Conservation (phyloP, 495 filamentous ascomycete species). For the Wilcoxina mikolae region DNA sequence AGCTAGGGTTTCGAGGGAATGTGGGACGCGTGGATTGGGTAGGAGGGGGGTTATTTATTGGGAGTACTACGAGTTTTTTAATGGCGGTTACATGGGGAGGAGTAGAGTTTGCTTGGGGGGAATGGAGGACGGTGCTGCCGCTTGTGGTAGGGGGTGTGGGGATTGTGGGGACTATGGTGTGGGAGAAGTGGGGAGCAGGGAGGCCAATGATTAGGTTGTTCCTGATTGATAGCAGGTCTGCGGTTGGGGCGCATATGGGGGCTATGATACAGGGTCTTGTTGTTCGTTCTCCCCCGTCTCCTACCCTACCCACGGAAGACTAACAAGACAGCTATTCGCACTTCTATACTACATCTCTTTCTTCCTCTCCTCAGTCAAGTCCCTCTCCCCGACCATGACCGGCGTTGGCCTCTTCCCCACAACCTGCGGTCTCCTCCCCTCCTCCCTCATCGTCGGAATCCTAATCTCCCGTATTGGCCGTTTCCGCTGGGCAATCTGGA, state of each 20-base stretch:
- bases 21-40: slow-evolving; percentile 12
- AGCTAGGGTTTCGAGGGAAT: slow-evolving; percentile 9
- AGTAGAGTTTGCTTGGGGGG: slow-evolving; percentile 38
- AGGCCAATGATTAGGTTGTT: slow-evolving; percentile 41
- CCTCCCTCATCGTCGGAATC: slow-evolving; percentile 38
- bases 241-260: slow-evolving; percentile 25
- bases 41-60: slow-evolving; percentile 42
- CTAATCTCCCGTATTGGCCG: slow-evolving; percentile 36
- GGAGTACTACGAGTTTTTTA: slow-evolving; percentile 34
- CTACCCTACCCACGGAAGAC: too few relatives aligned
- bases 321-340: slow-evolving; percentile 25
- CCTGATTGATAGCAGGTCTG: slow-evolving; percentile 34
- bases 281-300: slow-evolving; percentile 34
- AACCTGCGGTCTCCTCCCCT: slow-evolving; percentile 36
- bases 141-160: slow-evolving; percentile 33
- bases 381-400: slow-evolving; percentile 38
- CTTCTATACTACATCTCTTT: slow-evolving; percentile 47
- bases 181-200: slow-evolving; percentile 32
- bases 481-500: slow-evolving; percentile 42
- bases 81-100: slow-evolving; percentile 45
- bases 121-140: slow-evolving; percentile 35
- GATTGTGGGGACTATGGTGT: slow-evolving; percentile 27
- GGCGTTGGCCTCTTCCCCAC: slow-evolving; percentile 42
- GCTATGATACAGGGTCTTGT: slow-evolving; percentile 32
- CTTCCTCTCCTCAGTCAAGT: slow-evolving; percentile 48